Percentiles rank a stretch among this genome's conserved stretches.
These are phyloP conservation scores for Lentinula sp. DNA, from an alignment of 768 basidiomycete species.

Conservation along the genomic window DNA sequence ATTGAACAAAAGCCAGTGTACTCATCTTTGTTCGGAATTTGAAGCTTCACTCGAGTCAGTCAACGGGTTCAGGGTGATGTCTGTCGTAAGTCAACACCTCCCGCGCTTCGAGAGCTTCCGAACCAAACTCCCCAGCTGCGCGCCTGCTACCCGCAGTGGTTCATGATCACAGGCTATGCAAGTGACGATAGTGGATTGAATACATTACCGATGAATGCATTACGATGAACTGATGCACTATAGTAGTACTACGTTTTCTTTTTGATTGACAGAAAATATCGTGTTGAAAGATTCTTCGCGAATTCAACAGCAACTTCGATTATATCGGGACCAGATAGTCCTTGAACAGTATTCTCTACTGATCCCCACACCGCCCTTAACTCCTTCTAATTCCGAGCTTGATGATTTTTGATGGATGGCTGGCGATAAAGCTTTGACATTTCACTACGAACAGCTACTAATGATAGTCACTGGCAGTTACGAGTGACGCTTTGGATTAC, in stretches of 20 bases:
- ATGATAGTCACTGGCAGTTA: too few species aligned
- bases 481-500: not conserved
- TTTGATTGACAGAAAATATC: slow-evolving; percentile 7
- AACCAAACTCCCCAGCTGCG: not conserved
- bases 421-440: too few species aligned
- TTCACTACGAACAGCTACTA: too few species aligned
- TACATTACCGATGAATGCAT: too few species aligned
- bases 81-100: not conserved
- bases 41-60: not conserved
- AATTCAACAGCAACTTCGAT: not conserved
- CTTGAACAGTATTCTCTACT: not conserved
- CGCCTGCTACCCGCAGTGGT: not conserved
- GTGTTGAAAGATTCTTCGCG: not conserved
- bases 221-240: not conserved
- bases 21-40: not conserved
- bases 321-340: not conserved
- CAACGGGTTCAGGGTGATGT: not conserved
- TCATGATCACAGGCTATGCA: not conserved
- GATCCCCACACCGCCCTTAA: not conserved
- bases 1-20: too few species aligned
- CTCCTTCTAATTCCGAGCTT: not conserved
- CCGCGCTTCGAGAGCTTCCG: not conserved
- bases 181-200: not conserved
- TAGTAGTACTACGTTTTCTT: not conserved
- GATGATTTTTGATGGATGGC: not conserved